Evolutionary conservation across 2,329 filamentous ascomycete genomes (phyloP).

Genomic region (Apiospora kogelbergensis): DNA sequence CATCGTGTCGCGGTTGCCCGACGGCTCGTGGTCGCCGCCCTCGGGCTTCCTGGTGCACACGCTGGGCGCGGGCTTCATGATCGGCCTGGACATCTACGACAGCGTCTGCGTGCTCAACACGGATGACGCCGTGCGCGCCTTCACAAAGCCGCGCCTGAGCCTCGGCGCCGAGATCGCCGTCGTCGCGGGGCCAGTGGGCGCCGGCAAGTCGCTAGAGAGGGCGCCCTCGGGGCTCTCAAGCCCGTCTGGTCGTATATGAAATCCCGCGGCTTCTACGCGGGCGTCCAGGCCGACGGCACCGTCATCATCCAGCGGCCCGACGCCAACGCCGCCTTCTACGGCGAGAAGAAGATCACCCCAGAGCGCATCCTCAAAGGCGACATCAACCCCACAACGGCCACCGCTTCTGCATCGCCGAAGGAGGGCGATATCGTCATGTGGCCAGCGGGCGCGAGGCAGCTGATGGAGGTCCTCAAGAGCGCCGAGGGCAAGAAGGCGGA

Average conservation of each 20-base stretch:
- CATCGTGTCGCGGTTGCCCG: conserved; percentile 59
- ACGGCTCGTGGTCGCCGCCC: conserved; percentile 76
- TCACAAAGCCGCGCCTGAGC: conserved; percentile 72
- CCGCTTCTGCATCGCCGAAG: conserved; percentile 27
- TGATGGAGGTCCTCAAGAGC: conserved; percentile 40
- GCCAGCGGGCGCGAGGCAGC: conserved; percentile 37
- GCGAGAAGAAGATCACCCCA: conserved; percentile 51
- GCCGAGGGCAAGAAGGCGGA: conserved; percentile 34
- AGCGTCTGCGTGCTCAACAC: conserved; percentile 87
- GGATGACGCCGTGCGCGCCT: conserved; percentile 71
- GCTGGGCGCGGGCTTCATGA: conserved; percentile 74
- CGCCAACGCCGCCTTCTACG: conserved; percentile 86
- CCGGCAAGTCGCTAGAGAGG: conserved; percentile 73
- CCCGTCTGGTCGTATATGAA: conserved; percentile 87
- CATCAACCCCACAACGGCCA: conserved; percentile 28
- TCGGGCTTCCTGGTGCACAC: conserved; percentile 82
- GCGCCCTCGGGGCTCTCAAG: conserved; percentile 49
- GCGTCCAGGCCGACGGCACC: conserved; percentile 83
- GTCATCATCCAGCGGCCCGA: conserved; percentile 83
- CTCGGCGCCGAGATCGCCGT: conserved; percentile 78
- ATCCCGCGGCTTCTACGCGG: conserved; percentile 83
- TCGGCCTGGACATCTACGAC: conserved; percentile 85
- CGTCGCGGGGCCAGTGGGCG: conserved; percentile 66
- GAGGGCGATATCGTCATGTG: conserved; percentile 36
- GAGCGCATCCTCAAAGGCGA: conserved; percentile 48